A percentile compares a stretch with the other conserved stretches of the same genome.
phyloP scores from a whole-genome alignment of 2,329 filamentous ascomycete species.

The Periconia sp. region DNA sequence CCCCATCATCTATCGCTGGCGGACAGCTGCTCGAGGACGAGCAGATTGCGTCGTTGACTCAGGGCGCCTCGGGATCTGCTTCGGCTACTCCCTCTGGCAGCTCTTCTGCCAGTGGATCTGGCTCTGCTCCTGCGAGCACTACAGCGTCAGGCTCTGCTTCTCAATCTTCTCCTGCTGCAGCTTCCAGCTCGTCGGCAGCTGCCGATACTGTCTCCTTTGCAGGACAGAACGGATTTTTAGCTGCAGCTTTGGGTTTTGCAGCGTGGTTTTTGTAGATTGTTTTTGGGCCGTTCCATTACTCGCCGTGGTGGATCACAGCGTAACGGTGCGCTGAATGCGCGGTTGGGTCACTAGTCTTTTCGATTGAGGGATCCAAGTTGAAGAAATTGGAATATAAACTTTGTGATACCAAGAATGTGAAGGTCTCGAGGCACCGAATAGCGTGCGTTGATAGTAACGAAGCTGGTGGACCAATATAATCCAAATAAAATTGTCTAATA shows the following conservation, averaged over 20 bases:
- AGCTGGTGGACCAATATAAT: no score
- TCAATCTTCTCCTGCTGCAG: neutral
- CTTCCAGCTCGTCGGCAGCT: neutral
- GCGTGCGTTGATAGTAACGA: no score
- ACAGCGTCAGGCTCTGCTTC: slow-evolving; percentile 1
- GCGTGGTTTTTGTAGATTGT: slow-evolving; percentile 8
- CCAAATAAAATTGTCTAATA: no score
- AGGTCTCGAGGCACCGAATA: no score
- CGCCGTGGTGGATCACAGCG: no score
- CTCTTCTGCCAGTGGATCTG: neutral
- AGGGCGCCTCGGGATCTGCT: slow-evolving; percentile 7
- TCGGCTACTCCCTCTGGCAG: neutral
- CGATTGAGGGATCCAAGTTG: no score
- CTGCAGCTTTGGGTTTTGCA: slow-evolving; percentile 5
- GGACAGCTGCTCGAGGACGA: slow-evolving; percentile 21
- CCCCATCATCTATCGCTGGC: slow-evolving; percentile 11
- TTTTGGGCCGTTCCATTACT: no score
- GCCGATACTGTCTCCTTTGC: neutral
- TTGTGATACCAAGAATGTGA: no score
- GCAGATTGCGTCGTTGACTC: slow-evolving; percentile 19
- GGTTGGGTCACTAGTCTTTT: no score
- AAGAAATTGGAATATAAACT: no score
- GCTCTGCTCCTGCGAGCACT: neutral
- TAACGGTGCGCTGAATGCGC: no score
- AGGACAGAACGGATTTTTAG: neutral